Evolutionary conservation across 2,329 filamentous ascomycete species (phyloP), one percentile per base, ranked within the genome.

Genomic region (Colletotrichum cereale): DNA sequence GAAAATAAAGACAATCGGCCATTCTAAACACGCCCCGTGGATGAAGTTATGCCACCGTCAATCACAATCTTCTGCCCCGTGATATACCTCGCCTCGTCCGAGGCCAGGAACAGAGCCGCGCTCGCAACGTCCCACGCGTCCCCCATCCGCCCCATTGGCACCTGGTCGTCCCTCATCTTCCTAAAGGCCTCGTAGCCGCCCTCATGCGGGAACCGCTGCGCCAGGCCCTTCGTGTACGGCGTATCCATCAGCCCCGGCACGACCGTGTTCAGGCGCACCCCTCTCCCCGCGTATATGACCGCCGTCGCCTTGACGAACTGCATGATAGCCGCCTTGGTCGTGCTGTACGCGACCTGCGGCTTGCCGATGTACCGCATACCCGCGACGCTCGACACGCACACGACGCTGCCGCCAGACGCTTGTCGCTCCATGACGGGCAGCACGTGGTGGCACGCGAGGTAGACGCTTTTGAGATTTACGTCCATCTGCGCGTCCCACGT

Each of bases 61-160:
- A 86, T 82, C 14, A 88, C 81, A 74, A 88, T 79, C 76, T 85
- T 84, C 75, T 86, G 84, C 0, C 89, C 89, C 1, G 88, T 91
- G 5, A 91, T 86, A 76, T 91, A 91, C 44, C 81, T 83, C 3
- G 89, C 87, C 72, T 89, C 87, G 56, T 87, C 67, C 40, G 48
- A 62, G 0, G 53, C 56, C 66, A 91, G 80, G 74, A 90, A 91
- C 16, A 87, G 75, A 6, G 84, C 87, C 1, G 87, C 84, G 76
- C 88, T 84, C 0, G 88, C 87, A 6, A 91, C 86, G 77, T 91
- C 89, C 81, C 86, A 88, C 0, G 88, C 86, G 76, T 87, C 85
- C 0, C 89, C 89, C 84, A 91, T 90, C 42, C 79, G 81, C 0
- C 88, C 88, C 82, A 87, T 86, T 0, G 89, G 89, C 1, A 90